A percentile compares a stretch with the other conserved stretches of the same genome.
Conservation (phyloP, 2,329 filamentous ascomycete genomes). For the Rosellinia necatrix region DNA sequence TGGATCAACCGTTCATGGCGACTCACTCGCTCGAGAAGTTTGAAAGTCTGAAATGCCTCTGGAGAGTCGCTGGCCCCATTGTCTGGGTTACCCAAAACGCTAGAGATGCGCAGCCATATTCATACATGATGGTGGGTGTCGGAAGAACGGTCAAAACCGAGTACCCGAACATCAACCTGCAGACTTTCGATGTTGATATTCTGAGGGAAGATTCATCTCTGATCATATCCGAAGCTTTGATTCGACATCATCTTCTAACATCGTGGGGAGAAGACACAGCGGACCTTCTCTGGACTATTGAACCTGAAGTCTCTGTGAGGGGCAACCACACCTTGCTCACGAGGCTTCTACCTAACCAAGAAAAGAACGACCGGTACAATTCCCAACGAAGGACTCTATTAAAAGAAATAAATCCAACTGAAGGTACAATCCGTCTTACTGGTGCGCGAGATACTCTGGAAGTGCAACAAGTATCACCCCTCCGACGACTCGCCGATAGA, state of each 20-base stretch:
- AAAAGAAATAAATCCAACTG: background rate
- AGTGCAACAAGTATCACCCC: background rate
- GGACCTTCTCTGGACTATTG: constrained; percentile 10
- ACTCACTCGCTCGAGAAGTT: constrained; percentile 20
- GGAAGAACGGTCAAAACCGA: constrained; percentile 5
- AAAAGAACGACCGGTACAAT: constrained; percentile 13
- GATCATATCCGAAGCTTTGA: background rate
- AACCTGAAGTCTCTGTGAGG: constrained; percentile 6
- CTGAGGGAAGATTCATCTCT: background rate
- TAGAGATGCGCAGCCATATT: background rate
- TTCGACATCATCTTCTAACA: constrained; percentile 1
- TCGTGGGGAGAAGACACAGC: background rate
- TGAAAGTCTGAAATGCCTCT: constrained; percentile 6
- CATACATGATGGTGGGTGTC: constrained; percentile 10
- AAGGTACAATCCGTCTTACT: background rate
- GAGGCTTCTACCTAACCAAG: constrained; percentile 1
- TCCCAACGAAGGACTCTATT: background rate
- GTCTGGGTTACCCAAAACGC: constrained; percentile 16
- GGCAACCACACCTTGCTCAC: background rate
- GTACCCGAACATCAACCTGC: constrained; percentile 4
- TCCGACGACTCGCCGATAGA: background rate
- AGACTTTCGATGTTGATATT: constrained; percentile 10
- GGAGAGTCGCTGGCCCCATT: background rate
- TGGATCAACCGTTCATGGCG: constrained; percentile 37
- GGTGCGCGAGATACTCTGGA: background rate